Evolutionary conservation across 805 yeast species (phyloP).

Genomic region (Candida montana): DNA sequence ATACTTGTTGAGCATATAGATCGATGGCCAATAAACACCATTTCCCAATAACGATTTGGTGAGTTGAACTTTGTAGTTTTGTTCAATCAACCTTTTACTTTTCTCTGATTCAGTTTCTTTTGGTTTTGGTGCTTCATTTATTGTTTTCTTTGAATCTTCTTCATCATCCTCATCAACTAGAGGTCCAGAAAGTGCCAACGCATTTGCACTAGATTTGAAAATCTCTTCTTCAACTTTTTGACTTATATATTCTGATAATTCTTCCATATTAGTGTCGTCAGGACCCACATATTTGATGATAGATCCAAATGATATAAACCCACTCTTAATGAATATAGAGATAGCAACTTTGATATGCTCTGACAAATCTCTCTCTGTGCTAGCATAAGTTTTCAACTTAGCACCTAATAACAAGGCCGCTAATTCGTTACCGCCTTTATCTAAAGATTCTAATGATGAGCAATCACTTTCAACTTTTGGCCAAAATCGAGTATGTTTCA

Average conservation of each 20-base stretch:
- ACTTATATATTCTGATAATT: slow-evolving; percentile 40
- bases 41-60: slow-evolving; percentile 48
- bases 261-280: slow-evolving; percentile 38
- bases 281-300: slow-evolving; percentile 57
- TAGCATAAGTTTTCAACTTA: slow-evolving; percentile 30
- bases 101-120: not conserved
- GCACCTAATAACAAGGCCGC: slow-evolving; percentile 53
- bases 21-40: slow-evolving; percentile 59
- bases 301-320: slow-evolving; percentile 58
- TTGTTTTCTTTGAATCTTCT: slow-evolving; percentile 28
- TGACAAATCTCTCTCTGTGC: slow-evolving; percentile 30
- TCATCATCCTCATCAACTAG: slow-evolving; percentile 65
- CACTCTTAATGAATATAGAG: slow-evolving; percentile 58
- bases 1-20: slow-evolving; percentile 51
- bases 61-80: slow-evolving; percentile 39
- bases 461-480: slow-evolving; percentile 36
- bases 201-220: slow-evolving; percentile 61
- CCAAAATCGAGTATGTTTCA: slow-evolving; percentile 65
- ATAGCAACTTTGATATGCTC: slow-evolving; percentile 41
- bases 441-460: slow-evolving; percentile 29
- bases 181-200: slow-evolving; percentile 86
- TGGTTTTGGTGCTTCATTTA: slow-evolving; percentile 1
- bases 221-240: slow-evolving; percentile 49
- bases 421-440: slow-evolving; percentile 47
- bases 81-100: not conserved